Evolutionary conservation across 176 grass and related monocot genomes (phyloP), one percentile per base, ranked within the genome.

Genomic region (Eleusine indica): DNA sequence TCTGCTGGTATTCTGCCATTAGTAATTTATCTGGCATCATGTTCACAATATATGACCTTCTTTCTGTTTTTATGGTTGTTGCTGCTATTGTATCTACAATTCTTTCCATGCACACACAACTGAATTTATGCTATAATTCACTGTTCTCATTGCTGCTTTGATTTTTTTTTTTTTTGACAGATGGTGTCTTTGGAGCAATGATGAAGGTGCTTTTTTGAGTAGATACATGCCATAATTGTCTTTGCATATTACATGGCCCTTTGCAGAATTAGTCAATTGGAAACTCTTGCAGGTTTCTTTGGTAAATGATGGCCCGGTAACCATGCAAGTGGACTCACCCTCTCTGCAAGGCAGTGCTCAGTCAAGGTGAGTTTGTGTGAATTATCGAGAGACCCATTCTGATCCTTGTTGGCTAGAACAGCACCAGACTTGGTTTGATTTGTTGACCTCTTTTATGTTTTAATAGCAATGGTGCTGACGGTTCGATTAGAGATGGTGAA

Each of bases 161-260:
- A 49, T 25, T 35, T 2, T 35, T 35, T 35, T 35, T 58, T 75
- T 72, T 94, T 30, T 78, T 49, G 44, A 40, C 87, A 96, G 96
- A 99, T 92, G 96, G 93, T 3, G 43, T 99, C 88, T 99, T 94
- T 83, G 96, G 96, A 90, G 91, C 93, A 67, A 99, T 96, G 93
- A 99, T 94, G 96, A 98, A 98, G 96, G 96, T 98, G 18, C 22
- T 29, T 81, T 42, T 35, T 35, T 49, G 52, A 86, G 17, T 67
- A 52, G 86, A 68, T 32, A 32, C 47, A 29, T 84, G 19, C 6
- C 76, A 73, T 83, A 81, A 64, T 75, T 87, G 49, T 18, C 76
- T 21, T 61, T 68, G 69, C 70, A 6, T 74, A 17, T 68, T 9
- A 37, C 28, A 21, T 85, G 19, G 6, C 4, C 35, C 6, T 63